These are phyloP conservation scores for Tulasnella sp. DNA, from an alignment of 768 basidiomycete genomes.

Conservation along the genomic window DNA sequence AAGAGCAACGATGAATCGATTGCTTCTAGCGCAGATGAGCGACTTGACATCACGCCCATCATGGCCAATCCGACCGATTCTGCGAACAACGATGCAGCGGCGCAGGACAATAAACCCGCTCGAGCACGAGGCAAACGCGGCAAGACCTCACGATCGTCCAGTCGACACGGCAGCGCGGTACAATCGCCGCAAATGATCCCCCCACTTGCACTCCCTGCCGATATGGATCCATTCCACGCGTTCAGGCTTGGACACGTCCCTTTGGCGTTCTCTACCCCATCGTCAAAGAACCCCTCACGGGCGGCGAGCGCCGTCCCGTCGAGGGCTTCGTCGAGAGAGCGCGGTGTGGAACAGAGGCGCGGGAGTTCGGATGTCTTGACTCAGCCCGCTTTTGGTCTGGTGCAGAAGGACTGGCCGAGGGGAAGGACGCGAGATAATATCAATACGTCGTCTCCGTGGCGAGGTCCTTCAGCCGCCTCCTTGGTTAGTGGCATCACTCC, in stretches of 20 bases:
- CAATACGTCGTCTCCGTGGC: not conserved
- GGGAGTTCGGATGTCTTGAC: too few species aligned
- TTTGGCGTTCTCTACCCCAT: not conserved
- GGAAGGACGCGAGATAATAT: not conserved
- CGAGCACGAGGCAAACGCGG: slow-evolving; percentile 11
- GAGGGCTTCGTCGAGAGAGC: not conserved
- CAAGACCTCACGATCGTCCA: slow-evolving; percentile 11
- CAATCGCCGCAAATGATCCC: not conserved
- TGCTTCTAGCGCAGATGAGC: too few species aligned
- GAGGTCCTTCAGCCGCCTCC: too few species aligned
- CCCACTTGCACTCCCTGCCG: not conserved
- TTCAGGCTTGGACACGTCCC: slow-evolving; percentile 11
- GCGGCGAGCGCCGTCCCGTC: not conserved
- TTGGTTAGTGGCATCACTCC: too few species aligned
- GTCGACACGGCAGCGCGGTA: not conserved
- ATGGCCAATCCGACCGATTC: not conserved
- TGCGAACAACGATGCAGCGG: not conserved
- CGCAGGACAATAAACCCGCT: not conserved
- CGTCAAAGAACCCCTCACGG: not conserved
- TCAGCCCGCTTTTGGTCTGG: too few species aligned
- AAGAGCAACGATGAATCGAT: not conserved
- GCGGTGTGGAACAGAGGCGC: not conserved
- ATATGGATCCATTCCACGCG: slow-evolving; percentile 8
- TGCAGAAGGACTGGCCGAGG: not conserved
- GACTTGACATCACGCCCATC: too few species aligned